Evolutionary conservation across 371 early-diverging fungal species (phyloP).

Genomic region (Mortierella sp.): DNA sequence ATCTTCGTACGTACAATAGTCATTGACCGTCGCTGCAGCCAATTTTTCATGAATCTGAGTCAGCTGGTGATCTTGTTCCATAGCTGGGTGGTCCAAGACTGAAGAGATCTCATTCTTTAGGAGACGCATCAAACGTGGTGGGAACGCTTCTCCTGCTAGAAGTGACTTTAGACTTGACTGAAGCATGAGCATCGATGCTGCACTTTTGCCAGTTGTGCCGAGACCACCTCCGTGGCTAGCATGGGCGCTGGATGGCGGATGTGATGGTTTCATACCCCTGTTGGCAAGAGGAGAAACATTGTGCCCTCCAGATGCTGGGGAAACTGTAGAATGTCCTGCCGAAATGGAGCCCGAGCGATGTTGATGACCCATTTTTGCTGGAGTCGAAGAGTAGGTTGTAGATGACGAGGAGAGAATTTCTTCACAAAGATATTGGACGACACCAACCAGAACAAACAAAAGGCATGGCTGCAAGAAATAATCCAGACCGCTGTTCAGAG

Average conservation of each 20-base stretch:
- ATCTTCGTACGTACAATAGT: conserved; percentile 27
- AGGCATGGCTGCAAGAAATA: conserved; percentile 50
- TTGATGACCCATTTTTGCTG: neutral
- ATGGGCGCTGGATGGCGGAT: too few species aligned
- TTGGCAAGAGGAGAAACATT: conserved; percentile 31
- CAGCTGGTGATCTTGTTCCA: conserved; percentile 43
- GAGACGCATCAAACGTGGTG: conserved; percentile 30
- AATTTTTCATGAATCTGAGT: conserved; percentile 33
- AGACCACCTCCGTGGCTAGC: too few species aligned
- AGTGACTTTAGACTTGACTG: conserved; percentile 42
- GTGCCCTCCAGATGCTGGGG: conserved; percentile 22
- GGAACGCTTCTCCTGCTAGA: conserved; percentile 46
- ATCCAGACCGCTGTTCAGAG: conserved; percentile 40
- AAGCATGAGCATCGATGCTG: conserved; percentile 26
- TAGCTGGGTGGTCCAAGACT: conserved; percentile 24
- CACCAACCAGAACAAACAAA: conserved; percentile 45
- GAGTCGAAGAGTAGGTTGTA: neutral
- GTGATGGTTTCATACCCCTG: neutral
- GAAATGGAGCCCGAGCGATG: conserved; percentile 1
- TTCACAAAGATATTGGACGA: conserved; percentile 49
- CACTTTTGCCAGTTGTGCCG: conserved; percentile 13
- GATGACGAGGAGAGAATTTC: conserved; percentile 42
- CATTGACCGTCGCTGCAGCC: conserved; percentile 21
- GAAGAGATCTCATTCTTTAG: conserved; percentile 37
- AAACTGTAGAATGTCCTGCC: conserved; percentile 19